phyloP scores from a whole-genome alignment of 768 basidiomycete species.

The Leccinellum albellum region DNA sequence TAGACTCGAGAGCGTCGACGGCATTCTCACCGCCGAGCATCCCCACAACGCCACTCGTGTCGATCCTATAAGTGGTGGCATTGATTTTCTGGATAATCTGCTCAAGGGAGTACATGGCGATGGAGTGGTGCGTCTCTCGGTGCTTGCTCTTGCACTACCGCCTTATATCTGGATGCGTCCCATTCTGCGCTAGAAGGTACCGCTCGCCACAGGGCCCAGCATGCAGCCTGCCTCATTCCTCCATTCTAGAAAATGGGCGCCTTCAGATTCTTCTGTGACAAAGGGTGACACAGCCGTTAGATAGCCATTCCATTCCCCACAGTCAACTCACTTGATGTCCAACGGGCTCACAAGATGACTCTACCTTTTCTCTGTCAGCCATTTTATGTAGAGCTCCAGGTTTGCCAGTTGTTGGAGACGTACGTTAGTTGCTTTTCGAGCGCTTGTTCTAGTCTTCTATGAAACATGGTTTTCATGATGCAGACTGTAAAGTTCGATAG shows the following conservation, averaged over 20 bases:
- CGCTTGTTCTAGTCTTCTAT: background rate
- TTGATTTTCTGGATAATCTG: conserved; percentile 14
- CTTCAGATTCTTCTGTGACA: background rate
- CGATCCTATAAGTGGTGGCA: conserved; percentile 17
- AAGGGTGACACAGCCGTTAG: background rate
- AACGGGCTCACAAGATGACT: background rate
- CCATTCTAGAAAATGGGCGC: background rate
- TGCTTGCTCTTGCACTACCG: background rate
- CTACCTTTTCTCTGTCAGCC: background rate
- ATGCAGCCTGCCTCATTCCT: background rate
- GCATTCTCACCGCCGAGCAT: conserved; percentile 34
- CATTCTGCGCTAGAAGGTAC: background rate
- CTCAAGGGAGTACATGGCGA: conserved; percentile 13
- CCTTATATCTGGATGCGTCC: conserved; percentile 8
- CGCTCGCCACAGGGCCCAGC: background rate
- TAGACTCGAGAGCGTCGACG: conserved; percentile 28
- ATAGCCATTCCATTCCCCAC: background rate
- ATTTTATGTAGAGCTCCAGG: no score
- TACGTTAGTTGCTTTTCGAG: background rate
- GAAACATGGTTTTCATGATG: background rate
- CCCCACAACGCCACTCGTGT: conserved; percentile 28
- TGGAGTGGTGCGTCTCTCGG: background rate
- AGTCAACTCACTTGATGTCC: background rate
- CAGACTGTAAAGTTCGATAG: background rate
- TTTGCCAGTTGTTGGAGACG: background rate